Evolutionary conservation across 805 yeast genomes (phyloP).

Genomic region (Saturnispora silvae): DNA sequence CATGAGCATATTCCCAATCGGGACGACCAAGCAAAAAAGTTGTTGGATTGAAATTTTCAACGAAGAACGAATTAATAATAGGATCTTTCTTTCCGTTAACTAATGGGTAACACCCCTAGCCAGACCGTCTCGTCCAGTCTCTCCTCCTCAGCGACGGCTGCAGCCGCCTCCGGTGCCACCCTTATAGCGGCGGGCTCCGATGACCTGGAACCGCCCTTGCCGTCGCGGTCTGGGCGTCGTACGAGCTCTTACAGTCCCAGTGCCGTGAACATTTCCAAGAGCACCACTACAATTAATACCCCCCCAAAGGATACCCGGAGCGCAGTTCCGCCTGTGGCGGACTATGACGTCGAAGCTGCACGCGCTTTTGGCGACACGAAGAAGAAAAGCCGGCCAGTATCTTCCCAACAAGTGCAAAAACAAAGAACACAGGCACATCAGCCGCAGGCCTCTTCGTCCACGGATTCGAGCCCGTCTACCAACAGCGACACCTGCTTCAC

Average conservation of each 20-base stretch:
- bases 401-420: slow-evolving; percentile 1
- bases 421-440: no score
- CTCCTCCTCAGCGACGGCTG: not conserved
- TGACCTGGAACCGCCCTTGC: slow-evolving; percentile 26
- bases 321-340: no score
- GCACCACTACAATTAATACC: slow-evolving; percentile 8
- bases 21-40: no score
- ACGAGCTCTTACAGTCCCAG: slow-evolving; percentile 7
- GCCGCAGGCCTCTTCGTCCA: no score
- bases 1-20: not conserved
- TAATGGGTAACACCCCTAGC: slow-evolving; percentile 9
- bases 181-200: slow-evolving; percentile 16
- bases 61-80: no score
- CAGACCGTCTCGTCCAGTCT: not conserved
- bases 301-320: slow-evolving; percentile 1
- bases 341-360: no score
- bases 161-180: not conserved
- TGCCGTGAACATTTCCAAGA: slow-evolving; percentile 9
- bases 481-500: slow-evolving; percentile 26
- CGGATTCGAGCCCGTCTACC: no score
- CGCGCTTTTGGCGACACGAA: no score
- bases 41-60: no score
- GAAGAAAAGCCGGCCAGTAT: slow-evolving; percentile 9
- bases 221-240: slow-evolving; percentile 17
- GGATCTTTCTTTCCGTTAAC: not conserved